Base-by-base conservation (phyloP, 768 basidiomycete species). In the Naganishia friedmannii region DNA sequence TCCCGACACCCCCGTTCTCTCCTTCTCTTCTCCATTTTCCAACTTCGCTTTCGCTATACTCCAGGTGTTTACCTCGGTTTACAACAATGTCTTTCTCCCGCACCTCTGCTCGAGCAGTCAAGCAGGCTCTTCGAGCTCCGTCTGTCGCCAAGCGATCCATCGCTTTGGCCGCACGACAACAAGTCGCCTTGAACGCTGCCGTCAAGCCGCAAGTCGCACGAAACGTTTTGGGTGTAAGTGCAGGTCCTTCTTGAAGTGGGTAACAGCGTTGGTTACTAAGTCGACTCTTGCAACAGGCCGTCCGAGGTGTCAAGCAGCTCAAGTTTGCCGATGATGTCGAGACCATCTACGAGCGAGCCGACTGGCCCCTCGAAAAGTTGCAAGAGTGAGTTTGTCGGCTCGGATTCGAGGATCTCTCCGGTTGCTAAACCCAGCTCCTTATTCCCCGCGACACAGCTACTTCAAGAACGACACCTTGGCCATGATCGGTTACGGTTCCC, bases 381-480 rank as follows among this genome's bases (percentile, higher is more conserved):
- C 95, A 98, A 82, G 93, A 98, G 82, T 82, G 73, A 70, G 80
- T 79, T 0, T 9, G 31, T 32, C 21, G 23, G n/a, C 1, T 23
- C 39, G 46, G 13, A 29, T n/a, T 63, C 39, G 2, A 3, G 4
- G 1, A 17, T 26, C 26, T 29, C 53, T 68, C 19, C 26, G 34
- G 54, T 23, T 21, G 23, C 15, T 37, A 21, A 65, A n/a, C n/a
- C n/a, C n/a, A n/a, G n/a, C 53, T 46, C 15, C 32, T 32, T 9
- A 21, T 55, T 28, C 48, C 3, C 28, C 45, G 42, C 45, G 21
- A 29, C 13, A 39, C 70, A 82, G 81, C 70, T 99, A 95, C 87
- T 96, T 99, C 87, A 98, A 98, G 84, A 90, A 98, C 80, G 96
- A 99, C 83, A 97, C 94, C 74, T 91, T 99, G 67, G 95, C 95